Conservation (phyloP, 2,329 filamentous ascomycete species). For the Moelleriella libera region DNA sequence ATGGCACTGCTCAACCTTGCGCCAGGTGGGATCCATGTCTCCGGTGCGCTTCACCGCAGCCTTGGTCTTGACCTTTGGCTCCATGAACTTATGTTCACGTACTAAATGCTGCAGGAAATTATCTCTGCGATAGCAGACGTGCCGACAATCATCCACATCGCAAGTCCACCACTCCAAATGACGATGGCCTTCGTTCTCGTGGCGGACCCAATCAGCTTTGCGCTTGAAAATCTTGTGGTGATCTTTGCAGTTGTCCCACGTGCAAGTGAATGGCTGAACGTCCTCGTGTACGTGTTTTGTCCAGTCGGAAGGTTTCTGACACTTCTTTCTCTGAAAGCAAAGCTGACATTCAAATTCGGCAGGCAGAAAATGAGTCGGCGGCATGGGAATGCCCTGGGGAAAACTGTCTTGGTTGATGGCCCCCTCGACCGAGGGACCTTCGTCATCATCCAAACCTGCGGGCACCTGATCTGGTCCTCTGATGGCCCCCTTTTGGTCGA, state of each 20-base stretch:
- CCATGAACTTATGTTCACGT: constrained; percentile 74
- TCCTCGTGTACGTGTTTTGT: constrained; percentile 94
- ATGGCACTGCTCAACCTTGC: constrained; percentile 65
- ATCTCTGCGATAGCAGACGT: constrained; percentile 75
- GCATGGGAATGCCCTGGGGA: constrained; percentile 66
- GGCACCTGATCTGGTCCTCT: constrained; percentile 43
- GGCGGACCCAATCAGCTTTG: constrained; percentile 90
- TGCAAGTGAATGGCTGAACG: constrained; percentile 85
- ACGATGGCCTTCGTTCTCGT: constrained; percentile 83
- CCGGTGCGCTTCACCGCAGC: constrained; percentile 47
- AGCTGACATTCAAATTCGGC: constrained; percentile 83
- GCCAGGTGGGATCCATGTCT: constrained; percentile 53
- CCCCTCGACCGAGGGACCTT: constrained; percentile 54
- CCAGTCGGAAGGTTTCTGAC: constrained; percentile 89
- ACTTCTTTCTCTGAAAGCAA: constrained; percentile 74
- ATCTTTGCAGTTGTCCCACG: constrained; percentile 69
- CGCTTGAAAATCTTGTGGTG: constrained; percentile 85
- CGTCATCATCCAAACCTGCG: constrained; percentile 38
- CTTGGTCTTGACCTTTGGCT: constrained; percentile 69
- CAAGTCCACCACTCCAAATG: constrained; percentile 89
- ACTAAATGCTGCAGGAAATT: constrained; percentile 91
- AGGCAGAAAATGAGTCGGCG: constrained; percentile 62
- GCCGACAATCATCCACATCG: constrained; percentile 64
- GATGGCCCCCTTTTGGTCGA: constrained; percentile 45
- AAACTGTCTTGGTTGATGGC: constrained; percentile 61